Evolutionary conservation across 148 eudicot species (phyloP).

Genomic region (Simmondsia chinensis): DNA sequence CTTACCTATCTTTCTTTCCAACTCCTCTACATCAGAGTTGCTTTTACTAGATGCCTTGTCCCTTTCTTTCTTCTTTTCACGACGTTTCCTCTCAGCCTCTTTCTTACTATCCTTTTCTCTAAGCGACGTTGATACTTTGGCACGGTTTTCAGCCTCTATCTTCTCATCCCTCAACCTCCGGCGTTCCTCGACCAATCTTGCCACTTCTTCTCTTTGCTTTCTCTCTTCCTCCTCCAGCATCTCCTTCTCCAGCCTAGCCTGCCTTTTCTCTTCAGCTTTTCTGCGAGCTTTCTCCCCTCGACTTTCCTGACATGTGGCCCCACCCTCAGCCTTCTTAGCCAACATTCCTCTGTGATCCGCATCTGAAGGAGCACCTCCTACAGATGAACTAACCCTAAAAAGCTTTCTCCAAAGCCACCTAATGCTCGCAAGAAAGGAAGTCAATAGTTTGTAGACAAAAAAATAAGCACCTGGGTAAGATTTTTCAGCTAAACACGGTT

Average conservation of each 20-base stretch:
- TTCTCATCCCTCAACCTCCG: constrained; percentile 85
- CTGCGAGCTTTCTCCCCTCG: constrained; percentile 93
- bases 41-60: constrained; percentile 89
- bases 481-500: constrained; percentile 60
- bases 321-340: constrained; percentile 68
- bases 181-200: constrained; percentile 87
- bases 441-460: constrained; percentile 43
- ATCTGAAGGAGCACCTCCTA: constrained; percentile 48
- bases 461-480: constrained; percentile 48
- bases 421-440: constrained; percentile 38
- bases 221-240: constrained; percentile 89
- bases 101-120: constrained; percentile 61
- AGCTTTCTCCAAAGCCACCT: constrained; percentile 78
- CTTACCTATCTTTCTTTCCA: constrained; percentile 61
- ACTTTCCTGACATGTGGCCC: constrained; percentile 55
- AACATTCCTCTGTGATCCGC: constrained; percentile 40
- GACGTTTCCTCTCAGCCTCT: constrained; percentile 74
- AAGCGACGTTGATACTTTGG: constrained; percentile 37
- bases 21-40: constrained; percentile 87
- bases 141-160: constrained; percentile 69
- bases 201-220: constrained; percentile 97
- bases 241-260: constrained; percentile 92
- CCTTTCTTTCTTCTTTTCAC: constrained; percentile 71
- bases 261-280: constrained; percentile 98
- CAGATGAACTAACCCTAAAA: constrained; percentile 55